Base-by-base conservation (phyloP, 2,329 filamentous ascomycete species). In the Diplodia mutila region DNA sequence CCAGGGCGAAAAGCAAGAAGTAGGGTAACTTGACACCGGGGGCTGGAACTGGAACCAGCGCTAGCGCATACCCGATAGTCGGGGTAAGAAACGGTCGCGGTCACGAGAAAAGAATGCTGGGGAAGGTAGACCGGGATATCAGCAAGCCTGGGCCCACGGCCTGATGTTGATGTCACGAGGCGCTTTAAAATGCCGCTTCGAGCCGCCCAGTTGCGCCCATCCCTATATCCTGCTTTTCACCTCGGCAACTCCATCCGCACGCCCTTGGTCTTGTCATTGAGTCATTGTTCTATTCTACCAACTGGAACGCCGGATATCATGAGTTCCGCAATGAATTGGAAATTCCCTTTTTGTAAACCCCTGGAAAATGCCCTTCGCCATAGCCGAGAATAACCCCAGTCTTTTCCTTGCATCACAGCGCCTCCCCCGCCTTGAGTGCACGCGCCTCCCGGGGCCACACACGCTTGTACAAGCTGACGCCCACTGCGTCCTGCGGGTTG, bases 401-500 rank as follows among this genome's bases (percentile, higher is more conserved):
- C 55, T 46, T 37, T 37, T 23, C 21, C 25, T 48, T 23, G 18
- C 14, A 53, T 49, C 39, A 66, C 48, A 61, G 34, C 66, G 46
- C 63, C 46, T 69, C 68, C 32, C 55, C 69, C 67, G 52, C 61
- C 61, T 55, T 69, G 82, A 84, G 82, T 68, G 80, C 75, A 70
- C 74, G 79, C 21, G 93, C 89, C 70, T 84, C 85, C 68, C 94
- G 85, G 8, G 95, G 95, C 80, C 81, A 85, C 2, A 85, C 82
- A 55, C 83, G 72, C 79, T 85, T 85, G 69, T 84, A 84, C 68
- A 84, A 69, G 73, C 92, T 97, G 70, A 98, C 91, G 61, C 92
- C 95, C 55, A 99, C 89, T 3, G 93, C 90, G 81, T 99, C 95
- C 81, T 97, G 92, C 1, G 95, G 94, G 79, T 97, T 98, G 78